Conservation (phyloP, 176 grass and related monocot species). For the Phoenix dactylifera region DNA sequence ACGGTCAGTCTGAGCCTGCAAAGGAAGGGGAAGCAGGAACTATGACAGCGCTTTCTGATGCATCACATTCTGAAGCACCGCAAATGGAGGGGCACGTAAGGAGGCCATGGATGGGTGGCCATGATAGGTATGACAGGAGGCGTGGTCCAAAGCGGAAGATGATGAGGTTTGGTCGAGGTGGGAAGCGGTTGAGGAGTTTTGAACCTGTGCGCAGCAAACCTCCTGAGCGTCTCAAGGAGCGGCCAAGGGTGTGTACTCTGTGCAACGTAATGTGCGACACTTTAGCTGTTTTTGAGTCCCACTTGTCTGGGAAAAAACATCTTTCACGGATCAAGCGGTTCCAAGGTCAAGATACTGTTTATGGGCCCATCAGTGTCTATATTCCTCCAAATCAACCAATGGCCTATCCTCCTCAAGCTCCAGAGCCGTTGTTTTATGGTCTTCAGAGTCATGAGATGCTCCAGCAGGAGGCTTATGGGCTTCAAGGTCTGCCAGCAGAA, state of each 20-base stretch:
- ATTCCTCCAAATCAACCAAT: conserved; percentile 38
- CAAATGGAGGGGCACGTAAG: not conserved
- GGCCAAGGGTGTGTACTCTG: conserved; percentile 37
- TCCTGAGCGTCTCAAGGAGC: conserved; percentile 22
- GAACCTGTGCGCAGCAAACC: conserved; percentile 10
- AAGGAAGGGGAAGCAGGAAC: conserved; percentile 10
- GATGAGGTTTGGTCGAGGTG: conserved; percentile 5
- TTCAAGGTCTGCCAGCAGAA: not conserved
- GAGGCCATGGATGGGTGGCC: conserved; percentile 16
- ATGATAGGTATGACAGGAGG: conserved; percentile 12
- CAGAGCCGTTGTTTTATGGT: conserved; percentile 43
- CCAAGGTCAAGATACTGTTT: conserved; percentile 26
- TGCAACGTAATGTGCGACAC: conserved; percentile 48
- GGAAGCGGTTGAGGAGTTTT: conserved; percentile 24
- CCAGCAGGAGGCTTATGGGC: conserved; percentile 7
- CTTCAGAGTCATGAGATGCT: conserved; percentile 27
- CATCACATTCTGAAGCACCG: not conserved
- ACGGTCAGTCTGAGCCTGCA: conserved; percentile 15
- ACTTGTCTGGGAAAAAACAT: conserved; percentile 49
- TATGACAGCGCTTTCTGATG: not conserved
- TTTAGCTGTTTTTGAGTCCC: conserved; percentile 41
- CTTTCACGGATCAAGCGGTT: conserved; percentile 29
- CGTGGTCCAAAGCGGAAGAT: conserved; percentile 22
- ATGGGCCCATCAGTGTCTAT: conserved; percentile 33
- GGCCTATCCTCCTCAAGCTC: conserved; percentile 9